These are phyloP conservation scores for Pinus tabuliformis DNA, from an alignment of 75 land plant genomes.

Conservation along the genomic window DNA sequence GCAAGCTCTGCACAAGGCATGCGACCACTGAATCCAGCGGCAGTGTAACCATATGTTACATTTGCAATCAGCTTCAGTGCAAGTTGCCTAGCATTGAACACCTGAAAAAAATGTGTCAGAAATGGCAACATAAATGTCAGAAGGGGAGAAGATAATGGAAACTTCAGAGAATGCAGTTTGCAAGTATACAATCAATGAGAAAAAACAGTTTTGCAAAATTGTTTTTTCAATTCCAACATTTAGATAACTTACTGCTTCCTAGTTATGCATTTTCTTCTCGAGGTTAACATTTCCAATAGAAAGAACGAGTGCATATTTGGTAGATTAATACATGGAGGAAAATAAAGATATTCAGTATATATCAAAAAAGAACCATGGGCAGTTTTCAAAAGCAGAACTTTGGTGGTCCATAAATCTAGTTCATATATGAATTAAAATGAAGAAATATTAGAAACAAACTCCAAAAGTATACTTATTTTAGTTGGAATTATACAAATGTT, in stretches of 20 bases:
- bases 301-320: neutral
- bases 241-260: neutral
- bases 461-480: too few relatives aligned
- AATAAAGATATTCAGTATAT: too few relatives aligned
- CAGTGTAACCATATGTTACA: conserved; percentile 98
- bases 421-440: too few relatives aligned
- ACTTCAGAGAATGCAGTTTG: neutral
- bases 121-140: neutral
- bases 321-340: neutral
- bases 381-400: too few relatives aligned
- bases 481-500: too few relatives aligned
- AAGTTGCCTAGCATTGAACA: conserved; percentile 92
- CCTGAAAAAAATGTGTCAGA: conserved; percentile 35
- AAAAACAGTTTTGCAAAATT: neutral
- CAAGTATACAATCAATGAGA: neutral
- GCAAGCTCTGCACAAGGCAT: conserved; percentile 99
- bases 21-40: conserved; percentile 99
- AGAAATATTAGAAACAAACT: too few relatives aligned
- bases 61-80: conserved; percentile 97
- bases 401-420: too few relatives aligned
- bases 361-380: too few relatives aligned
- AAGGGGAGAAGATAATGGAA: neutral
- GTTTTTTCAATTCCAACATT: neutral
- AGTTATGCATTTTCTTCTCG: neutral
- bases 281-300: neutral